Base-by-base conservation (phyloP, 2,329 filamentous ascomycete genomes). In the Stromatinia cepivora region DNA sequence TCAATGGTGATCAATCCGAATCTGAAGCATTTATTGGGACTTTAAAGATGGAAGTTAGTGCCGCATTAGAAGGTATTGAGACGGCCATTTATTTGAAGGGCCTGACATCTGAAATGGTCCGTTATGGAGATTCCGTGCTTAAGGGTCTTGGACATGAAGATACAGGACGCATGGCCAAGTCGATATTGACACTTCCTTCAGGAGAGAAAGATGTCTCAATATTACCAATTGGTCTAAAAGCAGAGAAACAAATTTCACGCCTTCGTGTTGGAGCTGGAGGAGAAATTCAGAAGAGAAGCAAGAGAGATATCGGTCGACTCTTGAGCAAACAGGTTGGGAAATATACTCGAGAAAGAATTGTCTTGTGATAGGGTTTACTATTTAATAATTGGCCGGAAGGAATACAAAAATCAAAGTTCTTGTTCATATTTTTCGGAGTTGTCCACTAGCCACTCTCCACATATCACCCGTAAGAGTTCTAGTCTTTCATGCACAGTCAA, bases 281-380 rank as follows among this genome's bases (percentile, higher is more conserved):
- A 25, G 90, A 93, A 81, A 82, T 92, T 53, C 84, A 89, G 72
- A 82, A 86, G 78, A 87, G 92, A 74, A 93, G 85, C 75, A 84
- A 82, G 74, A 84, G 93, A 79, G 91, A 97, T 81, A 88, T 90
- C 70, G 92, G 91, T 25, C 88, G 91, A 79, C 81, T 96, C 79
- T 87, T 91, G 77, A 92, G 91, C 77, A 91, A 92, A 81, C 90
- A 89, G 78, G 90, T 94, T 71, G 91, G 91, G 69, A 88, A 90
- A 73, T 97, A 97, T 81, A 92, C 91, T 59, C 85, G 94, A 73
- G 93, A 97, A 81, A 87, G 88, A 80, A 88, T 97, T 75, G 80
- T 85, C 66, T 82, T 93, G 75, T 92, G 84, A 81, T 34, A 58
- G 54, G 25, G 1, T 66, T 34, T 46, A 59, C 42, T 36, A 31